These are phyloP conservation scores for Microthyrium microscopicum DNA, from an alignment of 2,329 filamentous ascomycete genomes.

Conservation along the genomic window DNA sequence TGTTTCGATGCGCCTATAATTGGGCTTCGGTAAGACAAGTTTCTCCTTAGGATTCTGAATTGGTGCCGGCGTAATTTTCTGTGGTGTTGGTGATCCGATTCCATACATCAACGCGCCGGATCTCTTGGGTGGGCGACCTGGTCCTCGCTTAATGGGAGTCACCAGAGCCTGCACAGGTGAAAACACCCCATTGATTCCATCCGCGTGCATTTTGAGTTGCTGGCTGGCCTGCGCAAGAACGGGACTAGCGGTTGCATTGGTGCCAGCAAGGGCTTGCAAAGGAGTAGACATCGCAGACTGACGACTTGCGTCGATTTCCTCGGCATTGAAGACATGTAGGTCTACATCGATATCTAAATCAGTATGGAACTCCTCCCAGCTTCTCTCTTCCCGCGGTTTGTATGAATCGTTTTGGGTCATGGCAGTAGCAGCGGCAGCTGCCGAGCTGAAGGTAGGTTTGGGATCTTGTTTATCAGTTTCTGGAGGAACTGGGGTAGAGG, in stretches of 20 bases:
- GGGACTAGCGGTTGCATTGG: constrained; percentile 4
- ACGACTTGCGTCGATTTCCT: constrained; percentile 56
- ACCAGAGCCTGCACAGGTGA: background rate
- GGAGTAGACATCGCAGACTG: constrained; percentile 1
- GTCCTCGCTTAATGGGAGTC: constrained; percentile 22
- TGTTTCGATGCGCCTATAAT: constrained; percentile 62
- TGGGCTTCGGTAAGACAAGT: constrained; percentile 59
- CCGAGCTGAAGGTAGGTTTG: constrained; percentile 63
- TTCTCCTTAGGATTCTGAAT: constrained; percentile 69
- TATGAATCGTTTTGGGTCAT: constrained; percentile 89
- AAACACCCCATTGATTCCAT: constrained; percentile 6
- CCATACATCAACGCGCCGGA: constrained; percentile 44
- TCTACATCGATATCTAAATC: constrained; percentile 77
- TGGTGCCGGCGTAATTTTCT: constrained; percentile 55
- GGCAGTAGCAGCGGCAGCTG: constrained; percentile 72
- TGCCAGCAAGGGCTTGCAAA: constrained; percentile 9
- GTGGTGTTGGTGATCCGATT: constrained; percentile 41
- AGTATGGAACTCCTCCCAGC: constrained; percentile 95
- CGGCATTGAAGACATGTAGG: constrained; percentile 62
- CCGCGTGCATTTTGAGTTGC: constrained; percentile 5
- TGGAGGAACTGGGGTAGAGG: constrained; percentile 19
- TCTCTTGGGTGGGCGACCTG: constrained; percentile 48
- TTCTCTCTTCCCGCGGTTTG: constrained; percentile 89
- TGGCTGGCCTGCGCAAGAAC: constrained; percentile 6
- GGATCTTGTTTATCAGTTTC: no score